A percentile compares a stretch with the other conserved stretches of the same genome.
phyloP scores from a whole-genome alignment of 2,329 filamentous ascomycete genomes.

The Fusarium sp. region DNA sequence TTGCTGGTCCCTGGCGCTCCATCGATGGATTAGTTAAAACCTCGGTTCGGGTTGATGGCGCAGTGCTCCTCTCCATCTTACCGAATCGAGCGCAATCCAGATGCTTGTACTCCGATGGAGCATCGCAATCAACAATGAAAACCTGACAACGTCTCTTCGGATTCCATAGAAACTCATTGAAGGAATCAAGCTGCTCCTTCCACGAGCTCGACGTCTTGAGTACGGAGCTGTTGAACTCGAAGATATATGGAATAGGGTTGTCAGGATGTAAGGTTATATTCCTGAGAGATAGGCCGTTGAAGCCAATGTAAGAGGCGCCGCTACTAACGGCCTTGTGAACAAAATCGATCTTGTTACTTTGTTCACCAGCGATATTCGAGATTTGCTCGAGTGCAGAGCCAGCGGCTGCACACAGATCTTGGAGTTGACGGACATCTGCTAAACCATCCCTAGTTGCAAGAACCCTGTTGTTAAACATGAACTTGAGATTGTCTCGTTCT shows the following conservation, averaged over 20 bases:
- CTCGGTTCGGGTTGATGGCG: neutral
- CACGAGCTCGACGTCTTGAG: conserved; percentile 8
- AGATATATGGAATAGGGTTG: neutral
- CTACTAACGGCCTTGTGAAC: neutral
- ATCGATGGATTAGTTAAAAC: neutral
- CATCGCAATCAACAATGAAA: conserved; percentile 37
- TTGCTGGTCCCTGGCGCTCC: accelerated
- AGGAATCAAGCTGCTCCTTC: neutral
- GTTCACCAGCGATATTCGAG: conserved; percentile 1
- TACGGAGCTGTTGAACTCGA: conserved; percentile 6
- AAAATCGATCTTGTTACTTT: conserved; percentile 30
- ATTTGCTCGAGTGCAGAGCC: neutral
- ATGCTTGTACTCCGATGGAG: neutral
- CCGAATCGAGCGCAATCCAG: neutral
- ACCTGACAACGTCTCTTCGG: neutral
- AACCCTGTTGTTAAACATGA: neutral
- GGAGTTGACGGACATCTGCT: neutral
- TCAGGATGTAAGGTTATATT: neutral
- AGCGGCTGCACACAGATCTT: neutral
- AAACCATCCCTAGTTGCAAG: neutral
- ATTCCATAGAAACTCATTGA: conserved; percentile 14
- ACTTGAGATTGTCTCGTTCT: neutral
- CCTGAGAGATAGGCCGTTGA: conserved; percentile 19
- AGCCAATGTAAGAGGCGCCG: conserved; percentile 31
- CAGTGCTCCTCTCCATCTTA: neutral